Base-by-base conservation (phyloP, 2,329 filamentous ascomycete species). In the Trichoderma citrinoviride region DNA sequence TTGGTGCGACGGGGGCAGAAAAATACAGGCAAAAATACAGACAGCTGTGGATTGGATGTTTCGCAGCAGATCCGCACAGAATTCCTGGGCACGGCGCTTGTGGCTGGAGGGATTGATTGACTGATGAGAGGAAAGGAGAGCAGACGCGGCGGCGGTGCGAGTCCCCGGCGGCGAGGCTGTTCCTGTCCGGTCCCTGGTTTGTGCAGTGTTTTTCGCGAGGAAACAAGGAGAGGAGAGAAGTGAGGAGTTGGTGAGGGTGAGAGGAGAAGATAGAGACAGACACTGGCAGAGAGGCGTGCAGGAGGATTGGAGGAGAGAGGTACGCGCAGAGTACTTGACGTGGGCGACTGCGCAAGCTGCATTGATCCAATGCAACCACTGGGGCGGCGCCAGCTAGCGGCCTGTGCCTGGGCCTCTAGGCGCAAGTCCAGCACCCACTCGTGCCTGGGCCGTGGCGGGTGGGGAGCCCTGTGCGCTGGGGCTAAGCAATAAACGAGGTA, bases 1-100 rank as follows among this genome's bases (percentile, higher is more conserved):
- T 56, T 53, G 61, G 61, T 52, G 53, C 43, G 46, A 57, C 61
- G 37, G 61, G 61, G 61, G 53, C 23, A 57, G 23, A 58, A 55
- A 52, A 58, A 33, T 33, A 50, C 46, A 44, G n/a, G 37, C 17
- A 25, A 14, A 27, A 23, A 14, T 14, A 61, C 47, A 17, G 41
- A 40, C 33, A 37, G 33, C 33, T 37, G 50, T 47, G 60, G 53
- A n/a, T 25, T 50, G 58, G 33, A 55, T 49, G 61, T 43, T 52
- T 64, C 52, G 61, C 49, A 52, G 49, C 55, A 61, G 63, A 65
- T 65, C 55, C 63, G 50, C 61, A 52, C 61, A 44, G n/a, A 63
- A 61, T 62, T 54, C 49, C 47, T 27, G 21, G 50, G 49, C 23
- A 49, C 61, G 61, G 61, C 61, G 61, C 61, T 56, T 58, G 55